Evolutionary conservation across 805 yeast species (phyloP).

Genomic region (Starmerella khaoyaiensis): DNA sequence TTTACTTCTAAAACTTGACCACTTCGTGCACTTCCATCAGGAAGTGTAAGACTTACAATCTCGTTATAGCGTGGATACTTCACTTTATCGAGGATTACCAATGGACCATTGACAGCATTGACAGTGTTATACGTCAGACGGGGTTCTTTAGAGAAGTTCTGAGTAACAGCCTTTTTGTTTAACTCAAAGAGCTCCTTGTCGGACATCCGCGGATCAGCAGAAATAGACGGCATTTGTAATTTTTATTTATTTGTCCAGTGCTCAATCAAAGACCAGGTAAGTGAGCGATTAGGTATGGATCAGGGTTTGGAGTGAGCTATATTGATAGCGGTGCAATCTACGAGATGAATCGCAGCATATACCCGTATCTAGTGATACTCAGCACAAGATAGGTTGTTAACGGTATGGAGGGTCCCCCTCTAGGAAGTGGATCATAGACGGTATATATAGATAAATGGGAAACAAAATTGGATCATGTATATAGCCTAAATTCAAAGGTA

Average conservation of each 20-base stretch:
- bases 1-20: constrained; percentile 98
- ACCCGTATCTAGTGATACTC: too few species aligned
- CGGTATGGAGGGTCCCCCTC: too few species aligned
- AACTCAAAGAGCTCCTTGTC: constrained; percentile 40
- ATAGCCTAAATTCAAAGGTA: too few species aligned
- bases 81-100: constrained; percentile 78
- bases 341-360: too few species aligned
- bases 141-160: constrained; percentile 84
- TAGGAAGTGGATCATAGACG: too few species aligned
- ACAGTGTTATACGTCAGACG: constrained; percentile 90
- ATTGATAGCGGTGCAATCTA: too few species aligned
- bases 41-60: constrained; percentile 90
- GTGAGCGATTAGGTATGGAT: too few species aligned
- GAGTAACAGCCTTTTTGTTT: constrained; percentile 82
- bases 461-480: too few species aligned
- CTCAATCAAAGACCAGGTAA: too few species aligned
- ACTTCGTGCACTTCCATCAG: constrained; percentile 88
- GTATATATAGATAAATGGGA: too few species aligned
- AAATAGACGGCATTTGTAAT: constrained; percentile 7
- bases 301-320: too few species aligned
- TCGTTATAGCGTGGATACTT: constrained; percentile 87
- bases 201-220: constrained; percentile 23
- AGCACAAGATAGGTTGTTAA: too few species aligned
- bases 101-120: constrained; percentile 96
- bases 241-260: background rate